phyloP scores from a whole-genome alignment of 2,329 filamentous ascomycete genomes.

The Acephala macrosclerotiorum region DNA sequence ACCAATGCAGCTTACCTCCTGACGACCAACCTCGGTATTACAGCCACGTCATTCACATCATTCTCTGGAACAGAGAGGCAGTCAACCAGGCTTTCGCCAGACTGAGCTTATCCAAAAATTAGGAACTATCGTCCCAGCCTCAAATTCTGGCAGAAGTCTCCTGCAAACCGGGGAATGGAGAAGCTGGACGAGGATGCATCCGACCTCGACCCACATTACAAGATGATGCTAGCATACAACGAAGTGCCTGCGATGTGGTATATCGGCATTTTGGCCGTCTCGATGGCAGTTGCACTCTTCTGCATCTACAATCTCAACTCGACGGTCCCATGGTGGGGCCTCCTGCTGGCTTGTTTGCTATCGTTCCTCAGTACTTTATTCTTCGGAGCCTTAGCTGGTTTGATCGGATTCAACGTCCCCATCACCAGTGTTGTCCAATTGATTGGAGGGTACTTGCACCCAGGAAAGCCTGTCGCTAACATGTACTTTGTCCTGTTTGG shows the following conservation, averaged over 20 bases:
- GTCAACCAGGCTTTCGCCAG: conserved; percentile 46
- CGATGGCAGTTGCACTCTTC: conserved; percentile 44
- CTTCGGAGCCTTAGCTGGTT: conserved; percentile 48
- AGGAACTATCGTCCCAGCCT: not conserved
- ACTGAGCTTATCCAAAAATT: not conserved
- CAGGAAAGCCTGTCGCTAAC: conserved; percentile 49
- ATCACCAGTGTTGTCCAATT: conserved; percentile 52
- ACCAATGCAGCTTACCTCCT: conserved; percentile 51
- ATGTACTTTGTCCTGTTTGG: conserved; percentile 49
- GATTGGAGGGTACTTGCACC: conserved; percentile 55
- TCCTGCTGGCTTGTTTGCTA: conserved; percentile 47
- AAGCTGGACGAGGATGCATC: not conserved
- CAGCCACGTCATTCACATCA: conserved; percentile 55
- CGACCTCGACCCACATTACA: conserved; percentile 51
- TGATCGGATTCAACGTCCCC: conserved; percentile 51
- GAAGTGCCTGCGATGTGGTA: conserved; percentile 54
- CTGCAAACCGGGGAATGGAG: not conserved
- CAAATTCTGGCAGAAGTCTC: conserved; percentile 11
- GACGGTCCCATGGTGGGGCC: conserved; percentile 52
- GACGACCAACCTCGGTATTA: conserved; percentile 54
- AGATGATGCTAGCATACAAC: conserved; percentile 48
- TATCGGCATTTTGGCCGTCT: conserved; percentile 23
- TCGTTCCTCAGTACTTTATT: conserved; percentile 48
- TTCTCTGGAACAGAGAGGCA: conserved; percentile 49
- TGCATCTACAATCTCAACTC: conserved; percentile 47